Evolutionary conservation across 2,329 filamentous ascomycete genomes (phyloP).

Genomic region (Cladosporium colombiae): DNA sequence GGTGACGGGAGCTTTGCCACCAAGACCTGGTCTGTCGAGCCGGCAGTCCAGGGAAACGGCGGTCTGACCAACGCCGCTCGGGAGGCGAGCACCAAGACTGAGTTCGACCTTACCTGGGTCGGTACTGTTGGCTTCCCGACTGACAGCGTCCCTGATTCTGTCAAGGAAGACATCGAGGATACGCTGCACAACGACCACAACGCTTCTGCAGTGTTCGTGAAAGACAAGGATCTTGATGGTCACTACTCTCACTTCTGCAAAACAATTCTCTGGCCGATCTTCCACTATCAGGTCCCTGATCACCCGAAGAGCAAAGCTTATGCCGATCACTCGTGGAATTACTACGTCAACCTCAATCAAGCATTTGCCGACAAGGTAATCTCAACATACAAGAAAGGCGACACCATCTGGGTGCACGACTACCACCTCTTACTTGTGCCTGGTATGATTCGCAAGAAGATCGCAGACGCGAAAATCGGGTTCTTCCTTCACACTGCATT

Average conservation of each 20-base stretch:
- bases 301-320: constrained; percentile 98
- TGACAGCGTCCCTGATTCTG: constrained; percentile 73
- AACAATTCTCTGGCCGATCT: constrained; percentile 95
- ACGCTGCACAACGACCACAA: constrained; percentile 77
- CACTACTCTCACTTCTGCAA: constrained; percentile 98
- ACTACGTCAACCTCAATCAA: constrained; percentile 89
- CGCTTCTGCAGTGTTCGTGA: constrained; percentile 80
- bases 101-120: constrained; percentile 82
- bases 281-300: constrained; percentile 97
- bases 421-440: constrained; percentile 91
- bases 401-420: constrained; percentile 93
- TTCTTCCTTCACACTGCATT: constrained; percentile 96
- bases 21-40: constrained; percentile 80
- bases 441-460: constrained; percentile 82
- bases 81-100: constrained; percentile 69
- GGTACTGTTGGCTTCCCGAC: constrained; percentile 93
- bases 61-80: constrained; percentile 86
- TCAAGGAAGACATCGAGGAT: constrained; percentile 82
- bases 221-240: constrained; percentile 89
- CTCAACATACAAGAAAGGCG: constrained; percentile 88
- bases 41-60: constrained; percentile 87
- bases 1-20: constrained; percentile 60
- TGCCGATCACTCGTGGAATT: constrained; percentile 94
- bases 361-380: constrained; percentile 89
- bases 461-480: constrained; percentile 91